A percentile compares a stretch with the other conserved stretches of the same genome.
Conservation (phyloP, 768 basidiomycete species). For the Podaxis rugospora region DNA sequence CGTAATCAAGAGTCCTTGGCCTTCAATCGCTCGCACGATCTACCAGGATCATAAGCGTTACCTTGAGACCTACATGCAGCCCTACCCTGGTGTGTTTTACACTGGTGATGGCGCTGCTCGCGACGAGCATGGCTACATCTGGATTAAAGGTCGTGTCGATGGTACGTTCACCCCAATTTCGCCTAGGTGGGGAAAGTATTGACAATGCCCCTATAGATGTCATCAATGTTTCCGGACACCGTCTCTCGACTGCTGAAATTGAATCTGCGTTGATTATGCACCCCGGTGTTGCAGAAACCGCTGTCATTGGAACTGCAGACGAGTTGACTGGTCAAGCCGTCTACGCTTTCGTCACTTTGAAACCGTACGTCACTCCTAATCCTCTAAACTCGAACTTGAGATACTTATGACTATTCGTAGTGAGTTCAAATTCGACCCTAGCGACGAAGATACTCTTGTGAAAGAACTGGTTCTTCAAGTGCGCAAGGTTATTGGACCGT, state of each 20-base stretch:
- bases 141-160: slow-evolving; percentile 98
- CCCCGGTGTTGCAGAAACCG: slow-evolving; percentile 94
- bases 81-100: slow-evolving; percentile 89
- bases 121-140: slow-evolving; percentile 94
- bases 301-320: slow-evolving; percentile 83
- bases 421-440: slow-evolving; percentile 74
- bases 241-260: slow-evolving; percentile 95
- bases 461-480: slow-evolving; percentile 96
- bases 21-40: slow-evolving; percentile 90
- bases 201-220: slow-evolving; percentile 52
- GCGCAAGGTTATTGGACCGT: slow-evolving; percentile 96
- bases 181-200: not conserved
- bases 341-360: slow-evolving; percentile 90
- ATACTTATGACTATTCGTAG: slow-evolving; percentile 26
- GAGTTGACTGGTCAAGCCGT: slow-evolving; percentile 93
- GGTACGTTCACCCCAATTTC: slow-evolving; percentile 37
- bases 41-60: slow-evolving; percentile 88
- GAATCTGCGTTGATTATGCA: slow-evolving; percentile 95
- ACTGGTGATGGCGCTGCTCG: slow-evolving; percentile 97
- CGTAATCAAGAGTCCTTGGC: slow-evolving; percentile 85
- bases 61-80: slow-evolving; percentile 52
- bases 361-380: slow-evolving; percentile 58
- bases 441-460: slow-evolving; percentile 61
- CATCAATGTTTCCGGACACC: slow-evolving; percentile 97
- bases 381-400: not conserved